Base-by-base conservation (phyloP, 164 flowering plant species). In the Annona cherimola region DNA sequence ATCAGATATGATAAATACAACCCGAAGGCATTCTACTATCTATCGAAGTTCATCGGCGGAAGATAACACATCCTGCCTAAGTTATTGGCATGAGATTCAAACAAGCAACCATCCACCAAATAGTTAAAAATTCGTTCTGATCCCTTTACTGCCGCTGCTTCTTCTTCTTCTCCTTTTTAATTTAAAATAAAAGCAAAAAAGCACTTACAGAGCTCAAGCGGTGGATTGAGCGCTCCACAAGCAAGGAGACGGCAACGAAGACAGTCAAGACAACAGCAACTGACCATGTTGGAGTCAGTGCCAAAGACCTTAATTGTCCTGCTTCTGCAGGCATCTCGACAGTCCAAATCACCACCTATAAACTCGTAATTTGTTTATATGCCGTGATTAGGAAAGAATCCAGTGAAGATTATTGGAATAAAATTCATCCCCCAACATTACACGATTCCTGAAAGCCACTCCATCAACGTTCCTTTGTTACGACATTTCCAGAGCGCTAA, bases 221-320 rank as follows among this genome's bases (percentile, higher is more conserved):
- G 63, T 95, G 96, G 79, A 95, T 93, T 1, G 89, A 84, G 66
- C 99, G 98, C 83, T 95, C 99, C 76, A 95, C 96, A 43, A 91
- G 76, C 88, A 91, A 83, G 7, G 99, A 95, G 76, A 91, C 97
- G 8, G 79, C 91, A 55, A 95, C 97, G 74, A 95, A 95, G 66
- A 93, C 67, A 1, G 97, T 87, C 87, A 95, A 80, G 4, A 95
- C 99, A 45, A 91, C 76, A 16, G 96, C 98, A 73, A 93, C 99
- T 63, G 98, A 93, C 99, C 99, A 95, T 72, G 99, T 95, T 60
- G 99, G 99, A 19, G 98, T 93, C 77, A 91, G 81, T 61, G 94
- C 99, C 90, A 95, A 76, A 3, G 99, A 93, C 76, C 96, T 74
- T 78, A 81, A 67, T 69, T 90, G 93, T 55, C 76, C 57, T 3